Evolutionary conservation across 371 early-diverging fungal species (phyloP), one percentile per base, ranked within the genome.

Genomic region (Mucor saturninus): DNA sequence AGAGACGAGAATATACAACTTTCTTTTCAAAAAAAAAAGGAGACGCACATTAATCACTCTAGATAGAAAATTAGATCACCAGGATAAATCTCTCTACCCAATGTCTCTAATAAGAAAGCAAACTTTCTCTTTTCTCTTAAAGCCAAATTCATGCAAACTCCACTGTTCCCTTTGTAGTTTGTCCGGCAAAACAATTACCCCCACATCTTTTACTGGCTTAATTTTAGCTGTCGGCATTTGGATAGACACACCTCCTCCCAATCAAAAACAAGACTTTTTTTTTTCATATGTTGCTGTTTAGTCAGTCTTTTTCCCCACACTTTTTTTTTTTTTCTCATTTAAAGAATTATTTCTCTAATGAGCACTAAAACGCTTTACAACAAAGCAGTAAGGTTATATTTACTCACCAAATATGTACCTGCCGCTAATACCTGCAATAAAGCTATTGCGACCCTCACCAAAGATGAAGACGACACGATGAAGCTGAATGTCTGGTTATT

Each of bases 401-500:
- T 72, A 38, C 29, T 72, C 11, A 69, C 66, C 37, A 65, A 68
- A 29, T 63, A 72, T 51, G 52, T 57, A 21, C 43, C 61, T 28
- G 69, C 73, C 6, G 60, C 66, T 9, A 65, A 46, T 28, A 52
- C 62, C 5, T 72, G 73, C 35, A 15, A 63, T 2, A 69, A 69
- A 15, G 69, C 73, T 9, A 72, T 68, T 15, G 50, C 35, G 2
- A 31, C 56, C 26, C 14, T 68, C 15, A 30, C 29, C 6, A 14
- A 26, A 28, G 35, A 54, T 26, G 54, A 61, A 10, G 53, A 42
- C 11, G 59, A 58, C n/a, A 30, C 40, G 5, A 37, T 56, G 11
- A 59, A 26, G 39, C 21, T 68, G 15, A 63, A 60, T 45, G 49
- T 72, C 3, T 75, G 73, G 71, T 67, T 63, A 11, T 62, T 81